Percentiles rank a stretch among this genome's conserved stretches.
Conservation (phyloP, 2,329 filamentous ascomycete species). For the Fusarium algeriense region DNA sequence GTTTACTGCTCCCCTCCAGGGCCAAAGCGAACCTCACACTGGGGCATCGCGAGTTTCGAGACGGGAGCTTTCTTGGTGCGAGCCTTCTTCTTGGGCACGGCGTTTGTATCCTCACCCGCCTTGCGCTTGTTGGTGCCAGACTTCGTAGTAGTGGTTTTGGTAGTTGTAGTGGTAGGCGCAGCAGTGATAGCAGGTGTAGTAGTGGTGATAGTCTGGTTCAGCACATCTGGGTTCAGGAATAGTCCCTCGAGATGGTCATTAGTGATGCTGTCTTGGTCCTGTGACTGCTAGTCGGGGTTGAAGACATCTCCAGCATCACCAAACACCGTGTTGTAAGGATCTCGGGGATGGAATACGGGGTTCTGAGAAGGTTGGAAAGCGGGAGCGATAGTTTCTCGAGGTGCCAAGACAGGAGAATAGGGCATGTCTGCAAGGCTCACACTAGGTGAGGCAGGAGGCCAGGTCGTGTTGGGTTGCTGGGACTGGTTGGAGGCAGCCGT, state of each 20-base stretch:
- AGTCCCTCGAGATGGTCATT: background rate
- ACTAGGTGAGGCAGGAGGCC: background rate
- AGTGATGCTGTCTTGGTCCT: background rate
- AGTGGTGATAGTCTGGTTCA: background rate
- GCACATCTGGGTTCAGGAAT: background rate
- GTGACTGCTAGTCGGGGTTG: conserved; percentile 2
- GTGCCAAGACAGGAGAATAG: background rate
- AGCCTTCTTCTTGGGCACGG: conserved; percentile 11
- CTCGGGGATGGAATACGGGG: background rate
- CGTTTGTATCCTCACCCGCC: background rate
- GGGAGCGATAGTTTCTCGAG: background rate
- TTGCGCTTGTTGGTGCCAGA: conserved; percentile 20
- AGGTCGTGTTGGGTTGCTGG: background rate
- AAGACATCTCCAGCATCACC: background rate
- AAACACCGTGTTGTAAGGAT: background rate
- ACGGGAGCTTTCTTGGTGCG: background rate
- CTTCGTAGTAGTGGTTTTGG: background rate
- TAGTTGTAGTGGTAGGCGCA: background rate
- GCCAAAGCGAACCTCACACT: background rate
- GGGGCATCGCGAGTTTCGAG: background rate
- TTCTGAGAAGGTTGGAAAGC: background rate
- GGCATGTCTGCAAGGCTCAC: conserved; percentile 4
- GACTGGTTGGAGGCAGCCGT: background rate
- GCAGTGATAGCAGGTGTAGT: too few relatives aligned
- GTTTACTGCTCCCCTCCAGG: background rate